Conservation (phyloP, 208 protist genomes). For the Naegleria fowleri region DNA sequence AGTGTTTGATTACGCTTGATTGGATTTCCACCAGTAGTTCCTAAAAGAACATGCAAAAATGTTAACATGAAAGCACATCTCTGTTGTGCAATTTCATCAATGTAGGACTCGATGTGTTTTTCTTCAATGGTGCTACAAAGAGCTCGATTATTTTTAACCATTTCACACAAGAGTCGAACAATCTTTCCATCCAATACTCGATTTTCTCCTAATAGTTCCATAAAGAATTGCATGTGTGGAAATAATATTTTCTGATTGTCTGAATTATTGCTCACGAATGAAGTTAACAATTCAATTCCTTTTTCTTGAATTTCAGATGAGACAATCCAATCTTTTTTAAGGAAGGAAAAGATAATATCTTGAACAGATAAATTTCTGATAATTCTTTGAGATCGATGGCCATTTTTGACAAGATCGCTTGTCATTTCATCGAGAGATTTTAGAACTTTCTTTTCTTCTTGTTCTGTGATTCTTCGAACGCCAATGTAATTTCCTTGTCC, state of each 20-base stretch:
- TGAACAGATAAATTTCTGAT: neutral
- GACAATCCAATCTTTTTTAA: neutral
- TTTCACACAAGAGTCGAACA: neutral
- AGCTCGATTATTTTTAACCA: neutral
- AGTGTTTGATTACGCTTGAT: conserved; percentile 14
- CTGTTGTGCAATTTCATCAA: neutral
- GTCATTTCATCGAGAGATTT: neutral
- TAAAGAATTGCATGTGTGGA: neutral
- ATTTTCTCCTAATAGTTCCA: neutral
- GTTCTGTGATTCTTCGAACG: neutral
- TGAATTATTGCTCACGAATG: neutral
- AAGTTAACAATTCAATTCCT: neutral
- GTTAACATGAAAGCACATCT: neutral
- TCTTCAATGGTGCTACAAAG: neutral
- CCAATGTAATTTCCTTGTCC: neutral
- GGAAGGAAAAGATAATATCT: neutral
- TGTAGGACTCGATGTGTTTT: neutral
- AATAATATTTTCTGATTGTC: conserved; percentile 15
- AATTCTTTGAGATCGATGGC: neutral
- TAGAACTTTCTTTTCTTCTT: neutral
- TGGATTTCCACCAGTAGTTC: neutral
- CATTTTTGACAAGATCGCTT: neutral
- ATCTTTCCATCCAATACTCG: neutral
- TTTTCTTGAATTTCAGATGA: neutral
- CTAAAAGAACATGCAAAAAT: neutral